These are phyloP conservation scores for Oryza coarctata DNA, from an alignment of 176 grass and related monocot species.

Conservation along the genomic window DNA sequence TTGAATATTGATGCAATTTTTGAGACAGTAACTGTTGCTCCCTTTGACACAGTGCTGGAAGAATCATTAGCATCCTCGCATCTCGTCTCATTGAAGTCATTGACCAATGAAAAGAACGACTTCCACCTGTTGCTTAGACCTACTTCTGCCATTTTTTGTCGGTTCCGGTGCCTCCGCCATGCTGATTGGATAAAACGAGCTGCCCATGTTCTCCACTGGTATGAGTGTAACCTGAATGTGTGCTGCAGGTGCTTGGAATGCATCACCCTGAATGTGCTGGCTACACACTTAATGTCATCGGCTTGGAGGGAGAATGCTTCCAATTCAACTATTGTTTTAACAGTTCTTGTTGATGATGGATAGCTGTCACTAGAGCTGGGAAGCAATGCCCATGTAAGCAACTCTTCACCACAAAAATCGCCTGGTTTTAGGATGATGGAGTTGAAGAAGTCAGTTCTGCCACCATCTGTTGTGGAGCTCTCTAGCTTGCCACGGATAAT, in stretches of 20 bases:
- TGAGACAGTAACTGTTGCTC: conserved; percentile 5
- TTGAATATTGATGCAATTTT: conserved; percentile 38
- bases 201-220: conserved; percentile 56
- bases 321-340: conserved; percentile 28
- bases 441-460: conserved; percentile 44
- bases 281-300: conserved; percentile 52
- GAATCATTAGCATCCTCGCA: neutral
- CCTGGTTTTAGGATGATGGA: conserved; percentile 45
- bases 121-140: conserved; percentile 25
- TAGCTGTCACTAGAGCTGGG: conserved; percentile 8
- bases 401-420: conserved; percentile 53
- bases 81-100: neutral
- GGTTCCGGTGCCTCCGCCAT: conserved; percentile 15
- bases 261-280: conserved; percentile 42
- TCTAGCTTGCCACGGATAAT: conserved; percentile 38
- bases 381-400: conserved; percentile 50
- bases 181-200: conserved; percentile 44
- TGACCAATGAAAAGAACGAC: conserved; percentile 40
- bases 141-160: conserved; percentile 17
- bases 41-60: neutral
- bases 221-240: conserved; percentile 41
- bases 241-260: conserved; percentile 53
- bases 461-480: conserved; percentile 38
- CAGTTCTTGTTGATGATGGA: conserved; percentile 43
- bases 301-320: conserved; percentile 49